Evolutionary conservation across 371 early-diverging fungal genomes (phyloP).

Genomic region (Apophysomyces trapeziformis): DNA sequence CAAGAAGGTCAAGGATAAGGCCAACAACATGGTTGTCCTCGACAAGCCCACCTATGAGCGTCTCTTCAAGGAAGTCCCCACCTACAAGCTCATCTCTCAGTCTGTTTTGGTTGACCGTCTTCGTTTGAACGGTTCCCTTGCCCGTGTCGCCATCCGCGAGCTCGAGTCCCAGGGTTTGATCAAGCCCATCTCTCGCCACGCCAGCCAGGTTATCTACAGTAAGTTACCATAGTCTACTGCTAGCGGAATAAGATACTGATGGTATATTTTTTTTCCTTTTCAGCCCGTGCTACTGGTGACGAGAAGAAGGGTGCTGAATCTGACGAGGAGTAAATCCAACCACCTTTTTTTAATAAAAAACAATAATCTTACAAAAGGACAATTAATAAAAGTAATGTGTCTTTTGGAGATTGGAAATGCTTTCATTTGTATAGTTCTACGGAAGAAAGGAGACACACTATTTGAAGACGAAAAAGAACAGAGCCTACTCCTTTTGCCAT

Average conservation of each 20-base stretch:
- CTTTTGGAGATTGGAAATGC: not conserved
- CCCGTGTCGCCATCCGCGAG: conserved; percentile 93
- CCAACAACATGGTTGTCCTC: conserved; percentile 94
- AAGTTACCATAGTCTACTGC: conserved; percentile 19
- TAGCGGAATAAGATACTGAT: not conserved
- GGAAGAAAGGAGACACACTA: no score
- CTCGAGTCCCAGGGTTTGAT: conserved; percentile 91
- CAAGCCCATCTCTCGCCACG: conserved; percentile 87
- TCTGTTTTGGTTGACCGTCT: conserved; percentile 98
- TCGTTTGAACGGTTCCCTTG: conserved; percentile 95
- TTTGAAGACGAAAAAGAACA: no score
- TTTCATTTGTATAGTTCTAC: not conserved
- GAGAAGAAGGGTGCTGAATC: conserved; percentile 33
- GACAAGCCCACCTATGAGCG: conserved; percentile 90
- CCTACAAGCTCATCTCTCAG: conserved; percentile 97
- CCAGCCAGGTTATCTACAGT: conserved; percentile 95
- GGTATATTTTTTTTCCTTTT: not conserved
- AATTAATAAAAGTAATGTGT: not conserved
- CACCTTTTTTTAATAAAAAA: no score
- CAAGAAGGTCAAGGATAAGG: conserved; percentile 96
- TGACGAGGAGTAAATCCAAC: conserved; percentile 25
- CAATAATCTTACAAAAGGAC: not conserved
- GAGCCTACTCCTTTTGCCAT: conserved; percentile 6
- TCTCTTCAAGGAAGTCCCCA: conserved; percentile 98
- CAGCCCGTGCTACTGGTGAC: conserved; percentile 54